phyloP scores from a whole-genome alignment of 345 rosid genomes.

The Sapria himalayana region DNA sequence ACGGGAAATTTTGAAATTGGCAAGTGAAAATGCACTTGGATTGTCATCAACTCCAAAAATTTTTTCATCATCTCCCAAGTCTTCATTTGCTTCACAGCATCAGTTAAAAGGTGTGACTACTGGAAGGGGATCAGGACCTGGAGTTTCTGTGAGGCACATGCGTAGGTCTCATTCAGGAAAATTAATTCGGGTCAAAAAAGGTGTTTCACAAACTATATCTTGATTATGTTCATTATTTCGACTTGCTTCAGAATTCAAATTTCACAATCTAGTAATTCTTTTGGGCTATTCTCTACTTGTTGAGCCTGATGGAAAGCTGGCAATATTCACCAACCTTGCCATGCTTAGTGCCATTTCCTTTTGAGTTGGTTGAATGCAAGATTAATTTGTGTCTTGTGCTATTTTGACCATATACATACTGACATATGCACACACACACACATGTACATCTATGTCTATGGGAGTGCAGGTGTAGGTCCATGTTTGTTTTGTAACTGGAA shows the following conservation, averaged over 20 bases:
- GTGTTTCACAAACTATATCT: conserved; percentile 26
- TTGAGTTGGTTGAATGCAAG: too few species aligned
- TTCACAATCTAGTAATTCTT: too few species aligned
- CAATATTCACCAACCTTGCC: too few species aligned
- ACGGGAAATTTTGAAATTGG: conserved; percentile 60
- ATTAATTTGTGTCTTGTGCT: too few species aligned
- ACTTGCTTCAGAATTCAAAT: not conserved
- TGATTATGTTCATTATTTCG: not conserved
- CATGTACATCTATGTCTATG: too few species aligned
- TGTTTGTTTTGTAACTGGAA: too few species aligned
- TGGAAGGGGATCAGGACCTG: conserved; percentile 40
- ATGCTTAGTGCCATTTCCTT: too few species aligned
- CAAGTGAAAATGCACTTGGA: conserved; percentile 32
- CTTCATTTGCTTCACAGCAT: conserved; percentile 44
- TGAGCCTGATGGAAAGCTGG: too few species aligned
- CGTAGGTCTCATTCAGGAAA: conserved; percentile 80
- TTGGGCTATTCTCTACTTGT: too few species aligned
- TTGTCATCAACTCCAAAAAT: conserved; percentile 54
- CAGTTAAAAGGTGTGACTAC: conserved; percentile 41
- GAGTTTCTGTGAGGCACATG: conserved; percentile 53
- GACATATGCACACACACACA: too few species aligned
- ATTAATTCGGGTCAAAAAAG: conserved; percentile 60
- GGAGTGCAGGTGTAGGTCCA: too few species aligned
- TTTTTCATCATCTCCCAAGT: conserved; percentile 28
- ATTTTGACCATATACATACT: too few species aligned